Percentiles rank a stretch among this genome's conserved stretches.
These are phyloP conservation scores for Saprolegnia diclina DNA, from an alignment of 352 stramenopile genomes.

Conservation along the genomic window DNA sequence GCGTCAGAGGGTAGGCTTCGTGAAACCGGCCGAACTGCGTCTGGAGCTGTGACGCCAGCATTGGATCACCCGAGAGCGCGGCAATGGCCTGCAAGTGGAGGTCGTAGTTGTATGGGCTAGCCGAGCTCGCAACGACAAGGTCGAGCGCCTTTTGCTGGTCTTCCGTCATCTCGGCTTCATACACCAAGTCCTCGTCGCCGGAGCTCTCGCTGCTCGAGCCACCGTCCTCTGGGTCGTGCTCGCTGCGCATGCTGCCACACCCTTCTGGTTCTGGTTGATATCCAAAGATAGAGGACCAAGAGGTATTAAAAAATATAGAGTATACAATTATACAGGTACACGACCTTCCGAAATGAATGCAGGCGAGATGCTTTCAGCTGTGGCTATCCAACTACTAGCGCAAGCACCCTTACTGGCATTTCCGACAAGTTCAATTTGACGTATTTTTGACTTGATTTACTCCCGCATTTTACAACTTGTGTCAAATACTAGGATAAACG, in stretches of 20 bases:
- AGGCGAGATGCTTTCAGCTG: no score
- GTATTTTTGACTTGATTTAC: no score
- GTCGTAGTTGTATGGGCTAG: conserved; percentile 18
- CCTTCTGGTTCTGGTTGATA: neutral
- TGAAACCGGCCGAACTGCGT: conserved; percentile 19
- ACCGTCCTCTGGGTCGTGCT: neutral
- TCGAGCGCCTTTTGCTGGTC: conserved; percentile 5
- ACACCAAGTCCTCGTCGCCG: neutral
- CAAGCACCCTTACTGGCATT: no score
- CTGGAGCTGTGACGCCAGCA: conserved; percentile 17
- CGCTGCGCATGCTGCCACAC: neutral
- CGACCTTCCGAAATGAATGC: no score
- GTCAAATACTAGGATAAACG: no score
- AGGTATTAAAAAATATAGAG: neutral
- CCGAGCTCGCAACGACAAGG: neutral
- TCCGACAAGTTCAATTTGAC: no score
- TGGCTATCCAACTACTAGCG: no score
- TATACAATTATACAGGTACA: no score
- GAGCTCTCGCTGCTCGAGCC: neutral
- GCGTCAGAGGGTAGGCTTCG: conserved; percentile 1
- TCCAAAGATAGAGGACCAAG: neutral
- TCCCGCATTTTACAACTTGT: no score
- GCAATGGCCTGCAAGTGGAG: conserved; percentile 6
- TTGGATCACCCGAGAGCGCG: conserved; percentile 2
- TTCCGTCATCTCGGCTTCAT: neutral